phyloP scores from a whole-genome alignment of 2,329 filamentous ascomycete species.

The Lasiodiplodia citricola region DNA sequence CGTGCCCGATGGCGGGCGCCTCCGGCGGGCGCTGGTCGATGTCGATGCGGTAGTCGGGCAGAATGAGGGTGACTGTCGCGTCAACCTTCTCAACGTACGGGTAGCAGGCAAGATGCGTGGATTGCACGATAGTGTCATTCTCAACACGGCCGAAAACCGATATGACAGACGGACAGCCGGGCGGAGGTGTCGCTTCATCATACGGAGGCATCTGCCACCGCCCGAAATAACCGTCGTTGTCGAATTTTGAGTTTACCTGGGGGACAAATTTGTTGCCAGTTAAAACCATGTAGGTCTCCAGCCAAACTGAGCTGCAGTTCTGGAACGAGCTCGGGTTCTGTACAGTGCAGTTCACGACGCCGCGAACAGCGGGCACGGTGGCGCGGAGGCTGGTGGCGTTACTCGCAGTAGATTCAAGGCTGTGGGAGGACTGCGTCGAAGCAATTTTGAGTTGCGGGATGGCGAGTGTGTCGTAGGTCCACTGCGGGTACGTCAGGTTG shows the following conservation, averaged over 20 bases:
- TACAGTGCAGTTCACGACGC: not conserved
- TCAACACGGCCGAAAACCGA: not conserved
- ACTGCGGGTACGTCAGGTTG: not conserved
- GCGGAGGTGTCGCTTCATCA: not conserved
- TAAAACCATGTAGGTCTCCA: too few species aligned
- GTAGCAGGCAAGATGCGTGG: not conserved
- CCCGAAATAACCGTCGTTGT: not conserved
- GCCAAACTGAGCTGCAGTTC: not conserved
- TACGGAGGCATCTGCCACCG: not conserved
- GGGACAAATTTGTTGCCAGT: not conserved
- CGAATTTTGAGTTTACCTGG: not conserved
- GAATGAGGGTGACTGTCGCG: not conserved
- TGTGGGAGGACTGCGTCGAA: not conserved
- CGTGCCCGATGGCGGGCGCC: not conserved
- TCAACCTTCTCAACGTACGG: constrained; percentile 4
- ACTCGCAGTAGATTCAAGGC: not conserved
- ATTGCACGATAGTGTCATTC: not conserved
- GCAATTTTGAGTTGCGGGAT: not conserved
- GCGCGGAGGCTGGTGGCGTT: not conserved
- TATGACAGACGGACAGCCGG: not conserved
- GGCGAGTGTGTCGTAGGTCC: not conserved
- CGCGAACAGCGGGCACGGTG: not conserved
- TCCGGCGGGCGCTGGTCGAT: not conserved
- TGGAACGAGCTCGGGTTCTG: not conserved
- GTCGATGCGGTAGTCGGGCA: not conserved